Evolutionary conservation across 2,329 filamentous ascomycete species (phyloP), one percentile per base, ranked within the genome.

Genomic region (Neonectria hederae): DNA sequence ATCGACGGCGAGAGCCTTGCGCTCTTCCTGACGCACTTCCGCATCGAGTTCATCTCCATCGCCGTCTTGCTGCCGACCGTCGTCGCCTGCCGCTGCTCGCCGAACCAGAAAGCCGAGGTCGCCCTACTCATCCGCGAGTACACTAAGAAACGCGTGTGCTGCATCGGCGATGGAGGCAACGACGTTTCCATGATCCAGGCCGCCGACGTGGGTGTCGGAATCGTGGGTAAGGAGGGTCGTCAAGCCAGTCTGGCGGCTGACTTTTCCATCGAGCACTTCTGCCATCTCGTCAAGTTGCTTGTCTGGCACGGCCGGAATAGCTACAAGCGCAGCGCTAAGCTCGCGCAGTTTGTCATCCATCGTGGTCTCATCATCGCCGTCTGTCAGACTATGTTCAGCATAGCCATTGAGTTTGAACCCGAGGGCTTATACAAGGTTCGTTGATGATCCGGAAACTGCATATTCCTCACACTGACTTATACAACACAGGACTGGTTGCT

Each of bases 111-210:
- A 79, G 97, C 96, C 45, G 95, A 98, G 73, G 87, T 99, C 42
- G 96, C 97, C 10, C 89, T 88, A 70, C 86, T 98, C 53, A 99
- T 99, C 80, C 93, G 94, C 65, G 88, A 92, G 54, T 90, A 93
- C 79, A 99, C 96, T 21, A 94, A 93, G 79, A 98, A 98, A 80
- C 91, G 97, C 14, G 92, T 98, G 17, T 97, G 94, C 81, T 98
- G 96, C 76, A 99, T 99, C 71, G 96, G 96, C 40, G 96, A 99
- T 75, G 96, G 96, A 69, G 96, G 97, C 72, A 99, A 99, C 80
- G 97, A 99, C 77, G 96, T 99, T 5, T 95, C 91, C 71, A 99
- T 99, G 96, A 99, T 99, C 71, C 96, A 98, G 83, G 95, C 96
- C 8, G 96, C 97, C 1, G 96, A 99, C 75, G 94, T 99, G 0